Percentiles rank a stretch among this genome's conserved stretches.
Evolutionary conservation across 2,329 filamentous ascomycete species (phyloP).

Genomic region (Escovopsis sp.): DNA sequence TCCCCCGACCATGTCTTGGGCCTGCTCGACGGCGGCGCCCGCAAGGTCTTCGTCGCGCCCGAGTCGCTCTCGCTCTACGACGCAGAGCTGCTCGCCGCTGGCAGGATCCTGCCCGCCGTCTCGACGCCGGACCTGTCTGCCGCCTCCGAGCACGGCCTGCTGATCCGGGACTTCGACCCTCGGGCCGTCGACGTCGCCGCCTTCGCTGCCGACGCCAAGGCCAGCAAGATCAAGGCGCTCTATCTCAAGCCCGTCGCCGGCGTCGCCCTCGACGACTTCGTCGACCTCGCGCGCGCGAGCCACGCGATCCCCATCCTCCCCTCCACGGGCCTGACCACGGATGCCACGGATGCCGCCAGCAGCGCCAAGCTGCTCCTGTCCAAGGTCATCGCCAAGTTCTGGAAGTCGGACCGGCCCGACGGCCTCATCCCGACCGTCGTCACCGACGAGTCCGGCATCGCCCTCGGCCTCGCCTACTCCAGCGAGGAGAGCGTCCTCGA

Average conservation of each 20-base stretch:
- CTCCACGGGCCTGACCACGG: slow-evolving; percentile 52
- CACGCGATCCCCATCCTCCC: slow-evolving; percentile 60
- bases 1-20: slow-evolving; percentile 60
- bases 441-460: slow-evolving; percentile 70
- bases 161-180: slow-evolving; percentile 37
- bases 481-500: slow-evolving; percentile 80
- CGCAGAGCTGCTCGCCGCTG: slow-evolving; percentile 34
- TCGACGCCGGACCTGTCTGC: slow-evolving; percentile 29
- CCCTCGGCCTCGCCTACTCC: slow-evolving; percentile 85
- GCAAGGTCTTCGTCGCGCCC: slow-evolving; percentile 66
- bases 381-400: slow-evolving; percentile 56
- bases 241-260: slow-evolving; percentile 36
- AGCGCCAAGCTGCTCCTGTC: slow-evolving; percentile 41
- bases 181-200: slow-evolving; percentile 22
- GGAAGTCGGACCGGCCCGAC: slow-evolving; percentile 69
- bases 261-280: slow-evolving; percentile 28
- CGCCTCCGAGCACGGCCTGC: slow-evolving; percentile 32
- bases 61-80: slow-evolving; percentile 47
- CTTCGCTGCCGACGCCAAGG: slow-evolving; percentile 29
- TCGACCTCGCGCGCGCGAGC: slow-evolving; percentile 31
- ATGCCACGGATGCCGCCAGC: slow-evolving; percentile 33
- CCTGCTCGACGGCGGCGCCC: slow-evolving; percentile 71
- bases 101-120: slow-evolving; percentile 38
- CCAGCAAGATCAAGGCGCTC: slow-evolving; percentile 29
- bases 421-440: slow-evolving; percentile 81